Evolutionary conservation across 768 basidiomycete species (phyloP).

Genomic region (Russula sp.): DNA sequence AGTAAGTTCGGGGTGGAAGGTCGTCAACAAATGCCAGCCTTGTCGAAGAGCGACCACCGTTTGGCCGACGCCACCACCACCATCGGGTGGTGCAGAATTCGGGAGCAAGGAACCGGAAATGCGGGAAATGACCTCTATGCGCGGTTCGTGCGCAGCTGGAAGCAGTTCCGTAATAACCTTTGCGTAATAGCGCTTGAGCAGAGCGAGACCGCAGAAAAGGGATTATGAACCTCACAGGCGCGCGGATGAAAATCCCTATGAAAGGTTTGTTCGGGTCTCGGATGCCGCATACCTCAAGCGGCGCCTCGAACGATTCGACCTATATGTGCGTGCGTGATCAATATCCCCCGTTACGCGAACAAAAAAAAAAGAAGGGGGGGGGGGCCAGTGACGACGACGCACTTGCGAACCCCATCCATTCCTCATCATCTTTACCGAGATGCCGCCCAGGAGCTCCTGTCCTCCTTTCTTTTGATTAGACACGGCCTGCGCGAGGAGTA

Average conservation of each 20-base stretch:
- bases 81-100: constrained; percentile 31
- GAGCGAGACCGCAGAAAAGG: not conserved
- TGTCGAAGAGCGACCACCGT: constrained; percentile 81
- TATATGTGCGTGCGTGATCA: constrained; percentile 27
- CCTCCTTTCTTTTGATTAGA: constrained; percentile 79
- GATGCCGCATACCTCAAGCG: constrained; percentile 57
- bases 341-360: constrained; percentile 2
- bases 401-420: constrained; percentile 97
- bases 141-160: constrained; percentile 40
- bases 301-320: constrained; percentile 88
- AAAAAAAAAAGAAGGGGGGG: not conserved
- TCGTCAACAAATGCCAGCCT: constrained; percentile 77
- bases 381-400: constrained; percentile 15
- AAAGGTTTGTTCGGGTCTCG: constrained; percentile 55
- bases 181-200: not conserved
- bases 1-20: constrained; percentile 92
- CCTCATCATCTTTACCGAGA: constrained; percentile 71
- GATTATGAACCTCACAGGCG: constrained; percentile 50
- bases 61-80: constrained; percentile 41
- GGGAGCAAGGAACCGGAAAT: constrained; percentile 49
- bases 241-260: constrained; percentile 87
- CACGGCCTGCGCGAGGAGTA: constrained; percentile 68
- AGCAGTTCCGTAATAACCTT: constrained; percentile 59
- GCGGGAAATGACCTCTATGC: constrained; percentile 64
- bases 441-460: constrained; percentile 77